phyloP scores from a whole-genome alignment of 2,329 filamentous ascomycete genomes.

The Aspergillus ochraceoroseus region DNA sequence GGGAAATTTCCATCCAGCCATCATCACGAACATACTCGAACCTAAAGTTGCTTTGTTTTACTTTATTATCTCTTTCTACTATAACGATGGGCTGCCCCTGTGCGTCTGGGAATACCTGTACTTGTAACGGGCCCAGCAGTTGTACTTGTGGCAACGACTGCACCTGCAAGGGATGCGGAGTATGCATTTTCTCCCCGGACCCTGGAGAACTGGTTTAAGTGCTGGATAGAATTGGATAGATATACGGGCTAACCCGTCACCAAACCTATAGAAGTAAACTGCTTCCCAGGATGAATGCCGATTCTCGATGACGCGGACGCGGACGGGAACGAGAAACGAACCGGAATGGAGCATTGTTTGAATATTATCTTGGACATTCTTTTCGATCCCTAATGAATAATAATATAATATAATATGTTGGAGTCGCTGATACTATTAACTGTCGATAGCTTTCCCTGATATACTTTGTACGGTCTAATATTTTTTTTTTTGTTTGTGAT shows the following conservation, averaged over 20 bases:
- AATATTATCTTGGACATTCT: conserved; percentile 14
- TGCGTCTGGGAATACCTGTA: conserved; percentile 32
- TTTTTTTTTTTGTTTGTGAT: too few relatives aligned
- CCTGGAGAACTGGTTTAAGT: conserved; percentile 8
- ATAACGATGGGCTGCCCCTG: conserved; percentile 35
- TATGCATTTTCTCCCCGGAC: conserved; percentile 25
- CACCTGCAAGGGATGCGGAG: conserved; percentile 38
- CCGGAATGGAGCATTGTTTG: conserved; percentile 7
- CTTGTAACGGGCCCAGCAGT: conserved; percentile 29
- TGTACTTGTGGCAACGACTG: conserved; percentile 36
- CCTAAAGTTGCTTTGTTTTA: too few relatives aligned
- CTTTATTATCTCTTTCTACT: neutral
- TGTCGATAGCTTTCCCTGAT: too few relatives aligned
- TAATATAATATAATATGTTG: too few relatives aligned
- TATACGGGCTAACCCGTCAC: conserved; percentile 13
- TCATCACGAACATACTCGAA: too few relatives aligned
- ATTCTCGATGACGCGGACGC: conserved; percentile 10
- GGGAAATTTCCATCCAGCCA: too few relatives aligned
- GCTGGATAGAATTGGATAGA: conserved; percentile 14
- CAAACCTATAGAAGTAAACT: conserved; percentile 24
- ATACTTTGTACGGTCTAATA: too few relatives aligned
- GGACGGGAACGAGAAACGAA: too few relatives aligned
- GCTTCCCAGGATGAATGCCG: conserved; percentile 1
- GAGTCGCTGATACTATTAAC: too few relatives aligned
- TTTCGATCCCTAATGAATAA: neutral